Conservation (phyloP, 2,329 filamentous ascomycete species). For the Epichloe aotearoae region DNA sequence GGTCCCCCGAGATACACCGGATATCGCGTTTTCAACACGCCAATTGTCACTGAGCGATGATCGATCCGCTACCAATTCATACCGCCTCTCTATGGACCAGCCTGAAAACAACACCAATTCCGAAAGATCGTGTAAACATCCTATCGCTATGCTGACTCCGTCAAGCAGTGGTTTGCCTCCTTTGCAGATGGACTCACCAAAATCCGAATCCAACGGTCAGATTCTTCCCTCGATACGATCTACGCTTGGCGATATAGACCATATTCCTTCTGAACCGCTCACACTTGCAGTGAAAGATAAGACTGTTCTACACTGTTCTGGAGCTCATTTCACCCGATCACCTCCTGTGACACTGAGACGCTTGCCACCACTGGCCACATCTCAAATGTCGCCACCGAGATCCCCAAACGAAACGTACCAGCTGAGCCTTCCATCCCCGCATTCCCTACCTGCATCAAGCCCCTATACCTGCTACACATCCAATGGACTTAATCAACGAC, state of each 20-base stretch:
- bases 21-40: constrained; percentile 18
- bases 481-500: constrained; percentile 21
- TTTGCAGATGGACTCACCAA: constrained; percentile 23
- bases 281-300: constrained; percentile 20
- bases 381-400: constrained; percentile 30
- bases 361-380: constrained; percentile 17
- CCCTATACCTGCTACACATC: constrained; percentile 24
- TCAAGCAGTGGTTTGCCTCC: constrained; percentile 22
- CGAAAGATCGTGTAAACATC: constrained; percentile 11
- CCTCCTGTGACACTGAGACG: constrained; percentile 20
- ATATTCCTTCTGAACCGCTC: constrained; percentile 17
- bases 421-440: constrained; percentile 34
- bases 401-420: constrained; percentile 35
- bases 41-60: constrained; percentile 24
- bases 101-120: constrained; percentile 4
- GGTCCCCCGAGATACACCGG: constrained; percentile 11
- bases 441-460: constrained; percentile 25
- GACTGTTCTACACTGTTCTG: constrained; percentile 12
- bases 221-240: constrained; percentile 26
- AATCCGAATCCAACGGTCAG: constrained; percentile 21
- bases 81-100: constrained; percentile 3
- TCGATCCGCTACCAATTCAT: constrained; percentile 7
- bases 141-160: constrained; percentile 12
- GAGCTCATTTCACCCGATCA: constrained; percentile 19
- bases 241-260: constrained; percentile 22